Evolutionary conservation across 2,329 filamentous ascomycete genomes (phyloP), one percentile per base, ranked within the genome.

Genomic region (Ophiostoma piceae): DNA sequence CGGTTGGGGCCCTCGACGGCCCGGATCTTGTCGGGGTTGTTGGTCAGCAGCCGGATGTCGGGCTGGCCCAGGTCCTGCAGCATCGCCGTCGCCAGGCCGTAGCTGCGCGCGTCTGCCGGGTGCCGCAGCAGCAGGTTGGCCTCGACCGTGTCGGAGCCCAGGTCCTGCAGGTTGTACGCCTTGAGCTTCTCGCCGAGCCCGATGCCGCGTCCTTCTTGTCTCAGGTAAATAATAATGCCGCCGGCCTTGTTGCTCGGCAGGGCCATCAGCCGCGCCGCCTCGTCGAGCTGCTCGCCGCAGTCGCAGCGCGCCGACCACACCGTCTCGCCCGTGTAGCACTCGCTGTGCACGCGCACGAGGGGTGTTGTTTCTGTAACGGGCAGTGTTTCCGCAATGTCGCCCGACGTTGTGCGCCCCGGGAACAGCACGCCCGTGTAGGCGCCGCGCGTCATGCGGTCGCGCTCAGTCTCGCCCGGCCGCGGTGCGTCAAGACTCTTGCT

Each of bases 241-340:
- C 94, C 94, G 1, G 83, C 85, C 68, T 82, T 77, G 74, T 83
- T 83, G 72, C 81, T 78, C 11, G 88, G 89, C 37, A 93, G 82
- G 19, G 91, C 90, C 95, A 99, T 99, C 1, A 99, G 82, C 35
- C 95, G 87, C 1, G 94, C 95, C 1, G 95, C 95, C 81, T 99
- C 95, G 78, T 99, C 95, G 1, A 99, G 85, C 79, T 99, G 95
- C 80, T 99, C 95, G 70, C 95, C 95, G 78, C 95, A 99, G 80
- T 99, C 95, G 81, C 95, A 99, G 37, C 95, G 89, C 47, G 95
- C 94, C 8, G 94, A 97, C 95, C 95, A 98, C 0, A 96, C 95
- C 0, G 95, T 99, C 83, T 99, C 95, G 71, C 95, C 95, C 0
- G 95, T 99, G 79, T 99, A 99, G 81, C 95, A 99, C 80, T 99